Percentiles rank a stretch among this genome's conserved stretches.
phyloP scores from a whole-genome alignment of 2,329 filamentous ascomycete species.

The Penicillium glabrum region DNA sequence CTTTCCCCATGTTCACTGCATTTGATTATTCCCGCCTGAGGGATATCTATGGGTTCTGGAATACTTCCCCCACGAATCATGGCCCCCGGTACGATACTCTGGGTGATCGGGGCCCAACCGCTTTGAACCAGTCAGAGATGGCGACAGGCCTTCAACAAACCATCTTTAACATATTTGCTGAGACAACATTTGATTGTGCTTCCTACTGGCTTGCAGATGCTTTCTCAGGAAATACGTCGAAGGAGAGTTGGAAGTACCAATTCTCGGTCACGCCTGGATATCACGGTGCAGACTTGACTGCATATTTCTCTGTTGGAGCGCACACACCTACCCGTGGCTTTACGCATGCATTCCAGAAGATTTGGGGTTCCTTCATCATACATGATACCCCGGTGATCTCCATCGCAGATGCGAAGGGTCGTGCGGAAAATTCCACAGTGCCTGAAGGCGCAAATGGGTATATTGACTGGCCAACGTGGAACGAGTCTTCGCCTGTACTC shows the following conservation, averaged over 20 bases:
- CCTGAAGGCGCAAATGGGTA: conserved; percentile 21
- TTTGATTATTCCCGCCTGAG: conserved; percentile 31
- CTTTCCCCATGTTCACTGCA: conserved; percentile 38
- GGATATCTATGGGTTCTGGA: conserved; percentile 35
- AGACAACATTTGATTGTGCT: conserved; percentile 57
- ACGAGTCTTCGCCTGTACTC: conserved; percentile 34
- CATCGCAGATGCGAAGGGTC: conserved; percentile 10
- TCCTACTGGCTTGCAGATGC: conserved; percentile 57
- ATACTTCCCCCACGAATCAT: conserved; percentile 23
- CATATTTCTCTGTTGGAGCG: conserved; percentile 21
- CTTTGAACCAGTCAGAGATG: conserved; percentile 51
- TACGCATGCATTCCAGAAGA: conserved; percentile 42
- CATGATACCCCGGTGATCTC: conserved; percentile 35
- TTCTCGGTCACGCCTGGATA: conserved; percentile 69
- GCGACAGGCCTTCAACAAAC: conserved; percentile 56
- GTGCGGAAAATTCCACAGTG: conserved; percentile 23
- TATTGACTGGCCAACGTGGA: conserved; percentile 38
- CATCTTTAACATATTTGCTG: conserved; percentile 53
- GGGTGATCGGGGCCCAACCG: conserved; percentile 43
- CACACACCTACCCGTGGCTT: conserved; percentile 30
- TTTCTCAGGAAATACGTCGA: conserved; percentile 32
- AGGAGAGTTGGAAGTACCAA: conserved; percentile 50
- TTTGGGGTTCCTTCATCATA: conserved; percentile 51
- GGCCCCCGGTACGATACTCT: conserved; percentile 38
- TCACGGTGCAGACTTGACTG: conserved; percentile 62